Evolutionary conservation across 2,329 filamentous ascomycete species (phyloP).

Genomic region (Phialocephala sp.): DNA sequence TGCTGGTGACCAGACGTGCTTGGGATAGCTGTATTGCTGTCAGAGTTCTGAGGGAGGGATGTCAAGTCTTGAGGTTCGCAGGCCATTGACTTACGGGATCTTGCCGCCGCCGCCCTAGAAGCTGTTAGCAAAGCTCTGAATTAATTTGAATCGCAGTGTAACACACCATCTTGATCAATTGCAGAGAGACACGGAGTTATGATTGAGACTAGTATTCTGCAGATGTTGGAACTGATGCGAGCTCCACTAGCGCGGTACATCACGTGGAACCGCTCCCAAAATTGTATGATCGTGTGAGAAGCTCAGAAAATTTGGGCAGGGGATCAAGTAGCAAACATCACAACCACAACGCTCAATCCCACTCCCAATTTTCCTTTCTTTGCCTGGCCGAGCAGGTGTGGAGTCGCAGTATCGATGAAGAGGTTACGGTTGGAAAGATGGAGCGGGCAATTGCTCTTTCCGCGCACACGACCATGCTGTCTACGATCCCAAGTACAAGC

Average conservation of each 20-base stretch:
- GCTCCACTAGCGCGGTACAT: constrained; percentile 26
- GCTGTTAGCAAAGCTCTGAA: constrained; percentile 48
- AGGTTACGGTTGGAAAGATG: constrained; percentile 65
- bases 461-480: constrained; percentile 49
- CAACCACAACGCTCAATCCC: constrained; percentile 26
- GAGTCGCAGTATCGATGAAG: constrained; percentile 54
- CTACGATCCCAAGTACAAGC: constrained; percentile 41
- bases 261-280: constrained; percentile 16
- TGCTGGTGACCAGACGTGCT: constrained; percentile 98
- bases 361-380: constrained; percentile 21
- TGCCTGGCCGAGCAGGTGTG: constrained; percentile 28
- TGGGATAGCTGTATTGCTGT: constrained; percentile 74
- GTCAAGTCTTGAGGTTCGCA: constrained; percentile 18
- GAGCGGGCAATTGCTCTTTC: constrained; percentile 63
- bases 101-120: constrained; percentile 79
- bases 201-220: constrained; percentile 20
- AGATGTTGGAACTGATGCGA: constrained; percentile 30
- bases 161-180: constrained; percentile 62
- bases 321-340: constrained; percentile 21
- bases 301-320: constrained; percentile 35
- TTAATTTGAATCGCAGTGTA: background rate
- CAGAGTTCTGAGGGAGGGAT: constrained; percentile 33
- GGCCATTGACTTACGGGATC: constrained; percentile 61
- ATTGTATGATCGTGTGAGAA: constrained; percentile 27
- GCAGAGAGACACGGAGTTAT: constrained; percentile 28